phyloP scores from a whole-genome alignment of 129 eudicot species.

The Erigeron canadensis region DNA sequence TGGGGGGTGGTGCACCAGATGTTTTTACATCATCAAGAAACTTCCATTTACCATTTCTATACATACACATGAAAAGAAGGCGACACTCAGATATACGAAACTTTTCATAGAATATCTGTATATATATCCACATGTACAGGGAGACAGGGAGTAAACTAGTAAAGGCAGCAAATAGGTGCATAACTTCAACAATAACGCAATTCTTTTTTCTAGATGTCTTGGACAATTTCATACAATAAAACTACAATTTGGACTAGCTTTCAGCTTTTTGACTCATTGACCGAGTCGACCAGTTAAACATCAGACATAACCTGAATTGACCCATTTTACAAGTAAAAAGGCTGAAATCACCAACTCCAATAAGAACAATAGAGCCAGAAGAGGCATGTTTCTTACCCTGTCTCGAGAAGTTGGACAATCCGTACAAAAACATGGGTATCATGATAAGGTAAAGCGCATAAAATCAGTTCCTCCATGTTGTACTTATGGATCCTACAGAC shows the following conservation, averaged over 20 bases:
- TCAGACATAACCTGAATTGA: background rate
- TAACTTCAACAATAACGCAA: background rate
- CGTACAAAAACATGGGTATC: conserved; percentile 83
- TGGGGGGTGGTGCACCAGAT: conserved; percentile 85
- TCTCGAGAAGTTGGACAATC: conserved; percentile 63
- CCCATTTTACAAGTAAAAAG: background rate
- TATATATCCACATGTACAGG: too few species aligned
- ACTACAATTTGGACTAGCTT: background rate
- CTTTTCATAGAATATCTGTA: background rate
- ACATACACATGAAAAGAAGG: conserved; percentile 17
- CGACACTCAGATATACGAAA: conserved; percentile 6
- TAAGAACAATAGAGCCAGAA: background rate
- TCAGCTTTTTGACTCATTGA: too few species aligned
- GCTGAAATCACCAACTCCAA: background rate
- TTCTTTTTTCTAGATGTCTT: background rate
- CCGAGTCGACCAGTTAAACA: background rate
- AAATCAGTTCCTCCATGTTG: conserved; percentile 75
- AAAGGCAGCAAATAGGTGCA: background rate
- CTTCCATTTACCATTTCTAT: conserved; percentile 74
- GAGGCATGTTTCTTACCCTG: conserved; percentile 59
- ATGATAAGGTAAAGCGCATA: conserved; percentile 88
- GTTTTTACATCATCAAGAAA: conserved; percentile 88
- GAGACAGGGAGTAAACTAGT: background rate
- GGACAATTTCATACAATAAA: background rate
- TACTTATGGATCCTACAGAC: conserved; percentile 66